phyloP scores from a whole-genome alignment of 306 rosid genomes.

The Quercus suber region DNA sequence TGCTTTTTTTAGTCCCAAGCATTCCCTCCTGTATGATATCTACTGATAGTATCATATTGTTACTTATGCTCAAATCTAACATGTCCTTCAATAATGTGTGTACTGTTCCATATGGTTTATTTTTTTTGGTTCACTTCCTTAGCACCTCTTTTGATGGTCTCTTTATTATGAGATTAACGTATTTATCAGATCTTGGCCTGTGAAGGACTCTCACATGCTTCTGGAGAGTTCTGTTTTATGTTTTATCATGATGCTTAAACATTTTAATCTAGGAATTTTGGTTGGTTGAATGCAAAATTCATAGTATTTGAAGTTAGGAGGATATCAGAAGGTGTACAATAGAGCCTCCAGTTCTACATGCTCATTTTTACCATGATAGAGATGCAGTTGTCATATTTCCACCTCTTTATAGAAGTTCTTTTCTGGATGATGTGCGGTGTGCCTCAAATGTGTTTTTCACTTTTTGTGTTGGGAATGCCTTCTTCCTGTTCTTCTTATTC shows the following conservation, averaged over 20 bases:
- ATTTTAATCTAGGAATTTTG: neutral
- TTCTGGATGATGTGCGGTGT: neutral
- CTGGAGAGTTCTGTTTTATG: neutral
- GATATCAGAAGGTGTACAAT: neutral
- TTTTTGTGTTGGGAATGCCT: constrained; percentile 1
- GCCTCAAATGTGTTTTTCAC: neutral
- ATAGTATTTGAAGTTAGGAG: neutral
- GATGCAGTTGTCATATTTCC: neutral
- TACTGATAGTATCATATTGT: neutral
- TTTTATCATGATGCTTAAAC: neutral
- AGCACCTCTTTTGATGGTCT: neutral
- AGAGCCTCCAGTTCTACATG: neutral
- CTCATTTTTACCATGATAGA: neutral
- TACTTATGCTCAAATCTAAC: neutral
- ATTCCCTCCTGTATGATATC: neutral
- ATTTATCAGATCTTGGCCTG: neutral
- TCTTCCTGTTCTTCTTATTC: neutral
- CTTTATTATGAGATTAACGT: neutral
- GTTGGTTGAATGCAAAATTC: neutral
- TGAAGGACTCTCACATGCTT: neutral
- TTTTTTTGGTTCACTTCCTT: neutral
- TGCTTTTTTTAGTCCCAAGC: neutral
- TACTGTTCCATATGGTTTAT: neutral
- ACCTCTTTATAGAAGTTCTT: neutral
- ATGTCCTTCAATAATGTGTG: neutral